These are phyloP conservation scores for Dictyostelium capitatum DNA, from an alignment of 78 protist genomes.

Conservation along the genomic window DNA sequence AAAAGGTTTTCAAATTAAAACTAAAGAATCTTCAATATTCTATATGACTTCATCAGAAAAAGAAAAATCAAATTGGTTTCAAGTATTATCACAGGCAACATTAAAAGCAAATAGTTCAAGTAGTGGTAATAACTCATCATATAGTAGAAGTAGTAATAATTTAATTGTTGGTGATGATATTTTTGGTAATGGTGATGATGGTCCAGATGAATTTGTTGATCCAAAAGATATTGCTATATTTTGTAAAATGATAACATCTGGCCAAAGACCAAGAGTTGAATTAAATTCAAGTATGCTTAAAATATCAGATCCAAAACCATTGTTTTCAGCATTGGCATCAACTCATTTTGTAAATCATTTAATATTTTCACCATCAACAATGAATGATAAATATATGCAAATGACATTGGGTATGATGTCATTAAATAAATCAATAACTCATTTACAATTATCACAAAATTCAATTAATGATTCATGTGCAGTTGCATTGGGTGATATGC, in stretches of 20 bases:
- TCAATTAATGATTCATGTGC: slow-evolving; percentile 25
- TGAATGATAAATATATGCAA: slow-evolving; percentile 56
- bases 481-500: slow-evolving; percentile 53
- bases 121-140: not conserved
- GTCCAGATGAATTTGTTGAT: slow-evolving; percentile 26
- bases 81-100: slow-evolving; percentile 38
- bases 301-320: slow-evolving; percentile 39
- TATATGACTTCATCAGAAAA: slow-evolving; percentile 69
- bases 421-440: slow-evolving; percentile 24
- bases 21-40: slow-evolving; percentile 45
- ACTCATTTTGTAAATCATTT: slow-evolving; percentile 28
- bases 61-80: slow-evolving; percentile 63
- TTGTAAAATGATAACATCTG: slow-evolving; percentile 14
- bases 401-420: slow-evolving; percentile 26
- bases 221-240: slow-evolving; percentile 39
- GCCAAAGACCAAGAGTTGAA: slow-evolving; percentile 48
- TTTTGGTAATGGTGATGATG: not conserved
- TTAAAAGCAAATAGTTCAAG: not conserved
- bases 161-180: not conserved
- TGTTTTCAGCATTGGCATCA: slow-evolving; percentile 42
- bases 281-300: slow-evolving; percentile 14
- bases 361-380: slow-evolving; percentile 27
- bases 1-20: slow-evolving; percentile 76
- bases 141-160: not conserved
- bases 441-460: slow-evolving; percentile 32